Conservation (phyloP, 306 rosid species). For the Acmispon strigosus region DNA sequence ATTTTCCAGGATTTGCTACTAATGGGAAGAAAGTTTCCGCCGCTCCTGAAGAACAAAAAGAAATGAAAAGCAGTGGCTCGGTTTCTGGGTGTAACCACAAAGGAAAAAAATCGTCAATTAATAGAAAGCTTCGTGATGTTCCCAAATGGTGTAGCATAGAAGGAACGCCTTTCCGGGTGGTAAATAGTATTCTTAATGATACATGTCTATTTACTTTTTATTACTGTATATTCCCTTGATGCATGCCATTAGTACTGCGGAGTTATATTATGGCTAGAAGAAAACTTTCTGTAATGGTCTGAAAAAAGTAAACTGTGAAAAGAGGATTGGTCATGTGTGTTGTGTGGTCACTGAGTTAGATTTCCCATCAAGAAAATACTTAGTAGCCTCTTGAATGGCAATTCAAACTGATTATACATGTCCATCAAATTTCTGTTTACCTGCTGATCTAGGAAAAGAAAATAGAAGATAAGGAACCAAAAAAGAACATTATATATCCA, state of each 20-base stretch:
- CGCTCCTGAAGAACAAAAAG: slow-evolving; percentile 25
- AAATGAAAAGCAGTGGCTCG: slow-evolving; percentile 22
- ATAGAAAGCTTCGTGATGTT: slow-evolving; percentile 51
- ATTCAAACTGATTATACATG: slow-evolving; percentile 4
- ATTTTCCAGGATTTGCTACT: slow-evolving; percentile 50
- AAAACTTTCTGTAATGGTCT: not conserved
- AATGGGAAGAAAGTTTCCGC: slow-evolving; percentile 46
- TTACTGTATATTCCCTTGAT: not conserved
- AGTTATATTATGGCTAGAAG: not conserved
- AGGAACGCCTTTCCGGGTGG: slow-evolving; percentile 94
- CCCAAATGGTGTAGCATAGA: slow-evolving; percentile 80
- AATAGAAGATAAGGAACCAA: not conserved
- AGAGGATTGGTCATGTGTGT: not conserved
- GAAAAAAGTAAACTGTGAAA: not conserved
- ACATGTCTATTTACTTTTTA: not conserved
- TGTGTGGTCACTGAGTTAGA: not conserved
- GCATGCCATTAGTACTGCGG: not conserved
- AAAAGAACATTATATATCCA: not conserved
- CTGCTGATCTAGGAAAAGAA: slow-evolving; percentile 5
- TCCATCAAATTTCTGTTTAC: slow-evolving; percentile 10
- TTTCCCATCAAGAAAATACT: slow-evolving; percentile 15
- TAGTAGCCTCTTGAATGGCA: not conserved
- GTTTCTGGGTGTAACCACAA: slow-evolving; percentile 37
- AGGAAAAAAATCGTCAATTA: slow-evolving; percentile 29
- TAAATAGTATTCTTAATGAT: slow-evolving; percentile 33